Conservation (phyloP, 148 eudicot species). For the Cornus florida region DNA sequence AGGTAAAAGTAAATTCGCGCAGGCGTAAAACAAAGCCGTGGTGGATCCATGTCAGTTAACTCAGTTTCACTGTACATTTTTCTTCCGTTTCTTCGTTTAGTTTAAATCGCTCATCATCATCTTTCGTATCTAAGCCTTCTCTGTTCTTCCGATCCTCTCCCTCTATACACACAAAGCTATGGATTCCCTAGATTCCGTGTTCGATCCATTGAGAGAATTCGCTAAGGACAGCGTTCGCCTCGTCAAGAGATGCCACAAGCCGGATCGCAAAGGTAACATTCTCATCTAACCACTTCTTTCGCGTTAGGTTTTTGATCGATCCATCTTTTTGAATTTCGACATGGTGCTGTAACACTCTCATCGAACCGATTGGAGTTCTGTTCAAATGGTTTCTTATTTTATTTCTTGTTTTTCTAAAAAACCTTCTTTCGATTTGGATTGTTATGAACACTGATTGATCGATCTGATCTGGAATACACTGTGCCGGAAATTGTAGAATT, state of each 20-base stretch:
- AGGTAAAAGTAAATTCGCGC: background rate
- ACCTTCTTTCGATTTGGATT: background rate
- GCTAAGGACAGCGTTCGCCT: slow-evolving; percentile 56
- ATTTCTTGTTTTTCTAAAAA: too few relatives aligned
- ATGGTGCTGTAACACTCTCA: too few relatives aligned
- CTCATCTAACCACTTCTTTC: background rate
- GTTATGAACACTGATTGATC: background rate
- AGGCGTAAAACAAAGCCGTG: background rate
- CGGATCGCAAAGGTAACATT: slow-evolving; percentile 34
- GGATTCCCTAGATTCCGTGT: slow-evolving; percentile 35
- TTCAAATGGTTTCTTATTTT: background rate
- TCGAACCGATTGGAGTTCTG: background rate
- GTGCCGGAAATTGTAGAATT: slow-evolving; percentile 25
- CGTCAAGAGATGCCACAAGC: slow-evolving; percentile 63
- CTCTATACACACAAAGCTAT: background rate
- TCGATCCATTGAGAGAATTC: slow-evolving; percentile 62
- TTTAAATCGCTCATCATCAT: background rate
- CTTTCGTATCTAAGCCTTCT: background rate
- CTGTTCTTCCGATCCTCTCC: background rate
- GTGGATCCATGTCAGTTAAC: too few relatives aligned
- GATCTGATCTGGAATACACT: background rate
- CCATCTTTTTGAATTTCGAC: background rate
- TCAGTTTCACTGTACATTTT: background rate
- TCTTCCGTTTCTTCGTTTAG: background rate
- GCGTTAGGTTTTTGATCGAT: background rate